Conservation (phyloP, 495 filamentous ascomycete species). For the Collariella sp. region DNA sequence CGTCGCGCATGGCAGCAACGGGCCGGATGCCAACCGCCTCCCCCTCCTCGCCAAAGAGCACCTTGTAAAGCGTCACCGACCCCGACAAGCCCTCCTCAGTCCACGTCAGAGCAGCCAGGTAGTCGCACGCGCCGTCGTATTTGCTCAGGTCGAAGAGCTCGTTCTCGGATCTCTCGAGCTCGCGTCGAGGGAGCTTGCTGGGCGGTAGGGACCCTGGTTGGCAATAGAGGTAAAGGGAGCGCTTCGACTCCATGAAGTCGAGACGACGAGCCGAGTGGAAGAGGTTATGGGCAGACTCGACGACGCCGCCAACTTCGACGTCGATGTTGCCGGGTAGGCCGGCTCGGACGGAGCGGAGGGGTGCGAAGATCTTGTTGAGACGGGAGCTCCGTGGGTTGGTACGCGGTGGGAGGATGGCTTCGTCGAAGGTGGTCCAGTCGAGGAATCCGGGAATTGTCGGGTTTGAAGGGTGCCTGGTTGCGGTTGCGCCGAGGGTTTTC, state of each 20-base stretch:
- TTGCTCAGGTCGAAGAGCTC: constrained; percentile 22
- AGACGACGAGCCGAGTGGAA: constrained; percentile 19
- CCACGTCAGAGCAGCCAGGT: constrained; percentile 21
- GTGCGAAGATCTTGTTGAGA: constrained; percentile 13
- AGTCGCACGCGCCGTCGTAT: constrained; percentile 16
- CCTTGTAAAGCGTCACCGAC: constrained; percentile 17
- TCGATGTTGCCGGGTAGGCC: constrained; percentile 18
- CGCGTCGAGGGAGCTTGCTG: constrained; percentile 5
- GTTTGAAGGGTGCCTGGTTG: background rate
- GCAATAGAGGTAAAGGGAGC: constrained; percentile 10
- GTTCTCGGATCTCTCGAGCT: constrained; percentile 20
- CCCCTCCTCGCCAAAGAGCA: constrained; percentile 5
- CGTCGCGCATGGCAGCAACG: constrained; percentile 21
- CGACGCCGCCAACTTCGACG: constrained; percentile 22
- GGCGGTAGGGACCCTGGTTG: background rate
- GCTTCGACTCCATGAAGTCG: constrained; percentile 21
- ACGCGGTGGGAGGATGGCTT: constrained; percentile 11
- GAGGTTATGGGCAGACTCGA: constrained; percentile 19
- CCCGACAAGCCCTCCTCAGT: constrained; percentile 16
- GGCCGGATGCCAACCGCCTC: constrained; percentile 15
- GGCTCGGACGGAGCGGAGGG: constrained; percentile 16
- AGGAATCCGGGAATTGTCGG: constrained; percentile 11
- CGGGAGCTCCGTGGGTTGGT: constrained; percentile 15
- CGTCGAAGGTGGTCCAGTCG: constrained; percentile 16
- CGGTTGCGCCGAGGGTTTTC: too few relatives aligned